Evolutionary conservation across 805 yeast species (phyloP).

Genomic region (Ogataea minuta): DNA sequence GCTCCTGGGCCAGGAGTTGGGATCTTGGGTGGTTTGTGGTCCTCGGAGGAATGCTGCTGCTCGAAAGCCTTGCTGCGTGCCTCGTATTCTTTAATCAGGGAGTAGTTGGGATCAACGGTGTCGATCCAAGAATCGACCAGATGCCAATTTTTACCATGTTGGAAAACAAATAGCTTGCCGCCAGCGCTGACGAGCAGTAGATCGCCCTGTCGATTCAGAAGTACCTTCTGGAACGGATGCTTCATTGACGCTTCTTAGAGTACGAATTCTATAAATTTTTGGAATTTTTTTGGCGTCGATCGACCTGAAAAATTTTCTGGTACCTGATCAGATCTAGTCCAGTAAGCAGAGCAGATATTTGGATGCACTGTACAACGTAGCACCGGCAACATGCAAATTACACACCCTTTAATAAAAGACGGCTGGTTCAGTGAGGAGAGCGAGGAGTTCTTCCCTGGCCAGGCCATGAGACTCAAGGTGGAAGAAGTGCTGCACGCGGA

Average conservation of each 20-base stretch:
- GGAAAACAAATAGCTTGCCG: slow-evolving; percentile 56
- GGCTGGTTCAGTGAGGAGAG: slow-evolving; percentile 84
- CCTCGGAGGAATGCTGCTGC: slow-evolving; percentile 22
- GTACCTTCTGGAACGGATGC: slow-evolving; percentile 67
- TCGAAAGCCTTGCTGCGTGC: slow-evolving; percentile 38
- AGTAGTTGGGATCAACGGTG: slow-evolving; percentile 45
- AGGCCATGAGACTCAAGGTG: slow-evolving; percentile 69
- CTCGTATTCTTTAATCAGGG: slow-evolving; percentile 47
- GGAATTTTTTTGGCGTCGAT: slow-evolving; percentile 10
- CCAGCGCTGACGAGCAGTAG: slow-evolving; percentile 56
- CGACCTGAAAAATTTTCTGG: slow-evolving; percentile 15
- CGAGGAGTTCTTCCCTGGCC: slow-evolving; percentile 81
- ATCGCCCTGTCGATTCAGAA: slow-evolving; percentile 43
- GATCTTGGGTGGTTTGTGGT: slow-evolving; percentile 44
- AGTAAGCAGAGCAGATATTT: background rate
- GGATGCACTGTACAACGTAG: background rate
- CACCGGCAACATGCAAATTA: slow-evolving; percentile 18
- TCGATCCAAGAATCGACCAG: slow-evolving; percentile 65
- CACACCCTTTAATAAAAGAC: slow-evolving; percentile 52
- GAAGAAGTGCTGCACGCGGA: slow-evolving; percentile 63
- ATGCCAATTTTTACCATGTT: slow-evolving; percentile 26
- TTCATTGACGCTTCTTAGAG: slow-evolving; percentile 37
- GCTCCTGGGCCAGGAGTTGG: slow-evolving; percentile 70
- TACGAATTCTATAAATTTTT: background rate
- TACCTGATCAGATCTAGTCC: background rate